These are phyloP conservation scores for Planoprotostelium fungivorum DNA, from an alignment of 78 protist species.

Conservation along the genomic window DNA sequence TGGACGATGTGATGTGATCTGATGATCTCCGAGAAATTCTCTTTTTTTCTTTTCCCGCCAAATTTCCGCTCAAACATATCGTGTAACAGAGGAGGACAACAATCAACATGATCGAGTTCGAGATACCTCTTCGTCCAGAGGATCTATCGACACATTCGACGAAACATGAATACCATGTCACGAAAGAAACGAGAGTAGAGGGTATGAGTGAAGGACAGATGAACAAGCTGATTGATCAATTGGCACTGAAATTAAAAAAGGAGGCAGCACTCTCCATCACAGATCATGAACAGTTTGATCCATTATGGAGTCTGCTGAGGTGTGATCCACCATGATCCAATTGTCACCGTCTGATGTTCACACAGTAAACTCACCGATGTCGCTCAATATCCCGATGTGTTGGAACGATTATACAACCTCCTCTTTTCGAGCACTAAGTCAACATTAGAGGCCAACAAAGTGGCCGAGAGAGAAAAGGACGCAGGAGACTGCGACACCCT, in stretches of 20 bases:
- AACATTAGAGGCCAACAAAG: neutral
- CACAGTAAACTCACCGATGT: neutral
- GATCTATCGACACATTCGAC: neutral
- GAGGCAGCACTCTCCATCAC: neutral
- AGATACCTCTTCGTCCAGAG: neutral
- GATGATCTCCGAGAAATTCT: neutral
- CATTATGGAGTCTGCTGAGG: neutral
- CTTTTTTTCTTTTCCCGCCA: no score
- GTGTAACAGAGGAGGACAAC: neutral
- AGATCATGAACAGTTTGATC: neutral
- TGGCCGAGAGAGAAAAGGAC: neutral
- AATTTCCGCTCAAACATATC: no score
- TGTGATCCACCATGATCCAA: neutral
- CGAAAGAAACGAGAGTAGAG: neutral
- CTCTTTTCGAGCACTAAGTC: neutral
- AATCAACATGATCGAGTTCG: neutral
- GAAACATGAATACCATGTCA: neutral
- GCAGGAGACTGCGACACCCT: no score
- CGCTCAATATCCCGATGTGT: neutral
- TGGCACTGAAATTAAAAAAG: neutral
- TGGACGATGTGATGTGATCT: neutral
- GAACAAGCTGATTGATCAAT: neutral
- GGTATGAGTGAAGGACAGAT: neutral
- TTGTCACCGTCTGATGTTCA: neutral
- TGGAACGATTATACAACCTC: neutral